Evolutionary conservation across 176 grass and related monocot genomes (phyloP).

Genomic region (Cymbopogon citratus): DNA sequence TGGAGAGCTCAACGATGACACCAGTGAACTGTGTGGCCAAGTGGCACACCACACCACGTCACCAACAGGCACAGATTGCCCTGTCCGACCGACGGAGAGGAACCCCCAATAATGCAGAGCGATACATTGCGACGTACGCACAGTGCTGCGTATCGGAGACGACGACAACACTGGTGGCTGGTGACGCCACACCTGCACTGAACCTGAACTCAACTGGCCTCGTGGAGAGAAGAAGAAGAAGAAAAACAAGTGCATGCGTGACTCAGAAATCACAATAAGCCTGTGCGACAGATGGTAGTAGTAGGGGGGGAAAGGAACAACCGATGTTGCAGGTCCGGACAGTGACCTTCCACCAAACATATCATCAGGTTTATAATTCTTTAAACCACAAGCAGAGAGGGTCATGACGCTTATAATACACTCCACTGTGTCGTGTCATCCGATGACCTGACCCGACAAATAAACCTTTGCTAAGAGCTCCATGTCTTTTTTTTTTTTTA

Average conservation of each 20-base stretch:
- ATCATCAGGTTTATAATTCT: background rate
- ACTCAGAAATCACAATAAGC: slow-evolving; percentile 12
- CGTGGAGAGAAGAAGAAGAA: background rate
- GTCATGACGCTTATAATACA: background rate
- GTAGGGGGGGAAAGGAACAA: background rate
- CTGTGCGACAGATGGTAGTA: background rate
- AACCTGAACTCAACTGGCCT: background rate
- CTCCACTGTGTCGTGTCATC: background rate
- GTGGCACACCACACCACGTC: background rate
- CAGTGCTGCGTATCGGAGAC: background rate
- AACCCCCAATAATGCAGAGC: slow-evolving; percentile 15
- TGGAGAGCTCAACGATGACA: background rate
- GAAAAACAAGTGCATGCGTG: background rate
- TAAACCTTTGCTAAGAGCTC: background rate
- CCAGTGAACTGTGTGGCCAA: background rate
- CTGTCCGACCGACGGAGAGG: background rate
- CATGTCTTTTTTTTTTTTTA: too few species aligned
- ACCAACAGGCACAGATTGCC: background rate
- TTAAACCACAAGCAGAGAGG: background rate
- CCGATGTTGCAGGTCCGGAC: background rate
- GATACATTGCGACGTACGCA: background rate
- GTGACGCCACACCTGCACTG: background rate
- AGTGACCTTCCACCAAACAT: slow-evolving; percentile 27
- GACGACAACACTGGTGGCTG: background rate
- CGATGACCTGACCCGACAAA: background rate